Conservation (phyloP, 225 moss, liverwort and hornwort species). For the Rhytidiadelphus loreus region DNA sequence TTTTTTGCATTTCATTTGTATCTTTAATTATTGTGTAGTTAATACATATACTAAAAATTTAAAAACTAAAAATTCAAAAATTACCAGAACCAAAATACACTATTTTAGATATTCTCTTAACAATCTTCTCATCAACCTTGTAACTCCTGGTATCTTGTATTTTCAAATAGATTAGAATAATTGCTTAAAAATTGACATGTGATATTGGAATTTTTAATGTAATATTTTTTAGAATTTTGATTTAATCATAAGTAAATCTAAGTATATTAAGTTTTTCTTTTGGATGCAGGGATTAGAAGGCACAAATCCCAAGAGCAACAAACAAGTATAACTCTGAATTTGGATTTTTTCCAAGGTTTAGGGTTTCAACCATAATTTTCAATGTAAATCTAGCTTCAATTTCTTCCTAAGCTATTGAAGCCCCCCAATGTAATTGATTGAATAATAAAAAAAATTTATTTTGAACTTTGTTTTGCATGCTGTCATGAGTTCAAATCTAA, state of each 20-base stretch:
- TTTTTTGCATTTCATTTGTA: neutral
- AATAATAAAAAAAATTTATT: neutral
- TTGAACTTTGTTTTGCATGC: neutral
- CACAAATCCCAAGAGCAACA: neutral
- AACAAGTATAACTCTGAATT: neutral
- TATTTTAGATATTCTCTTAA: neutral
- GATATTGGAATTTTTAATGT: neutral
- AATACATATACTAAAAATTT: no score
- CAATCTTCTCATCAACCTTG: neutral
- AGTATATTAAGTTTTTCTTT: neutral
- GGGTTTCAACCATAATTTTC: neutral
- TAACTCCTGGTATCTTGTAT: no score
- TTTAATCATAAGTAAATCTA: no score
- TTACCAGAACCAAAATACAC: neutral
- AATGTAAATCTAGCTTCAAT: no score
- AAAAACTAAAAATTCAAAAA: no score
- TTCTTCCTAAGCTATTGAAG: no score
- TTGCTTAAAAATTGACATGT: neutral
- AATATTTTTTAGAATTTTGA: neutral
- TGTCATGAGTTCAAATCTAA: no score
- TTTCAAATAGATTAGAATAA: no score
- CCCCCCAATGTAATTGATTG: accelerated
- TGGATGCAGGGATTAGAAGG: neutral
- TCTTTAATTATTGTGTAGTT: neutral
- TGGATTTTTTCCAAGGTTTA: no score